phyloP scores from a whole-genome alignment of 2,329 filamentous ascomycete species.

The Drechslerella stenobrocha region DNA sequence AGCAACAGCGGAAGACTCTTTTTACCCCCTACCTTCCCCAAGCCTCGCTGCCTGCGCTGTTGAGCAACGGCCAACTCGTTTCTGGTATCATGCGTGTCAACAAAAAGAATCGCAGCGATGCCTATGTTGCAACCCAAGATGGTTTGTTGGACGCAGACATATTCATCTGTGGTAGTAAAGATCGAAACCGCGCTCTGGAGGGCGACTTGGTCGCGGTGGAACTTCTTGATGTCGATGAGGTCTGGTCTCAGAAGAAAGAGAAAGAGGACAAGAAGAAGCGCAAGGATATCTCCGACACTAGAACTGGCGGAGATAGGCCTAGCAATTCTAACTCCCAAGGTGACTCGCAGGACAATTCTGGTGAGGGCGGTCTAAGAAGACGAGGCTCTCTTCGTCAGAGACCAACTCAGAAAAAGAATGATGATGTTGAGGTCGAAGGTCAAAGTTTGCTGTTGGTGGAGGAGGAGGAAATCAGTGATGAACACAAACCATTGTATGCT shows the following conservation, averaged over 20 bases:
- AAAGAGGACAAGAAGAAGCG: conserved; percentile 99
- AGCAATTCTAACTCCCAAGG: conserved; percentile 69
- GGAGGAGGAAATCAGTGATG: conserved; percentile 97
- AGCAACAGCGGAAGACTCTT: conserved; percentile 94
- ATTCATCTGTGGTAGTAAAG: conserved; percentile 99
- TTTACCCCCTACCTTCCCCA: conserved; percentile 98
- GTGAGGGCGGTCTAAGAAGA: conserved; percentile 70
- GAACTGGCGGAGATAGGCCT: conserved; percentile 71
- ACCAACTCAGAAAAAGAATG: conserved; percentile 99
- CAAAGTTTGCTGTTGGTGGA: conserved; percentile 95
- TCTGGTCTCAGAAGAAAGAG: conserved; percentile 97
- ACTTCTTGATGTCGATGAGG: conserved; percentile 94
- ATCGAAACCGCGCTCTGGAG: conserved; percentile 93
- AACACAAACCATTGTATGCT: conserved; percentile 95
- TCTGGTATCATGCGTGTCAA: conserved; percentile 96
- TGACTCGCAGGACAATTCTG: conserved; percentile 44
- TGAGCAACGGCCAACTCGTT: conserved; percentile 89
- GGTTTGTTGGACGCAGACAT: conserved; percentile 90
- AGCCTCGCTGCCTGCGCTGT: conserved; percentile 84
- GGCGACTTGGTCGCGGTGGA: conserved; percentile 95
- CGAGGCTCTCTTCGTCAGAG: conserved; percentile 94
- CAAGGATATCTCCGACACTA: conserved; percentile 95
- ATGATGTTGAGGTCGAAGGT: conserved; percentile 97
- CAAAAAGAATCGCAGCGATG: conserved; percentile 99
- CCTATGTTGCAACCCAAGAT: conserved; percentile 92